phyloP scores from a whole-genome alignment of 192 early-diverging fungal species.

The Coemansia sp. region DNA sequence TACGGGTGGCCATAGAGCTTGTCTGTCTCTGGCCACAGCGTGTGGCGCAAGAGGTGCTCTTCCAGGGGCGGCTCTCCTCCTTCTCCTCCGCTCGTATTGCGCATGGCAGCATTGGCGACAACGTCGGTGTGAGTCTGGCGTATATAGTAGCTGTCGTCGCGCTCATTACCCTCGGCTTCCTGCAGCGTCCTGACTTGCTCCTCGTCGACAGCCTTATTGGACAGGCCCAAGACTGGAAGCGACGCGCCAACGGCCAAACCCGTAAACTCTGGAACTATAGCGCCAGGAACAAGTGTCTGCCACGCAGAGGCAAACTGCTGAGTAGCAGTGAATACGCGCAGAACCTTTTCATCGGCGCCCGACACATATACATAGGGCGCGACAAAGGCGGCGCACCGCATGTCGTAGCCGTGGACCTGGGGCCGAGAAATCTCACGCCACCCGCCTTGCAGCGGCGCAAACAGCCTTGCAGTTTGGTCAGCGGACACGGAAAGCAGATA shows the following conservation, averaged over 20 bases:
- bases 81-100: conserved; percentile 12
- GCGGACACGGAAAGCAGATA: conserved; percentile 74
- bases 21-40: conserved; percentile 94
- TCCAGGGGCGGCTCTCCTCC: conserved; percentile 74
- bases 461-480: conserved; percentile 89
- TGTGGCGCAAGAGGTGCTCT: conserved; percentile 82
- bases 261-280: neutral
- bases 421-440: conserved; percentile 95
- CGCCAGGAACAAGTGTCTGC: conserved; percentile 13
- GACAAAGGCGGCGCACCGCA: conserved; percentile 80
- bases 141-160: conserved; percentile 56
- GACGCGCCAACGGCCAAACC: conserved; percentile 65
- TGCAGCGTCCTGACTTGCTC: conserved; percentile 12
- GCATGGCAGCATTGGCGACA: conserved; percentile 43
- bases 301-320: conserved; percentile 70
- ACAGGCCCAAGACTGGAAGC: conserved; percentile 88
- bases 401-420: conserved; percentile 95
- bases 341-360: conserved; percentile 93
- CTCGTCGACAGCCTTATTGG: conserved; percentile 88
- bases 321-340: conserved; percentile 86
- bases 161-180: neutral
- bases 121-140: conserved; percentile 60
- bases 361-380: conserved; percentile 71
- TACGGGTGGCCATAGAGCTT: conserved; percentile 98
- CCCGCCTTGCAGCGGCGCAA: conserved; percentile 66